Evolutionary conservation across 2,329 filamentous ascomycete genomes (phyloP), one percentile per base, ranked within the genome.

Genomic region (Apiospora aurea): DNA sequence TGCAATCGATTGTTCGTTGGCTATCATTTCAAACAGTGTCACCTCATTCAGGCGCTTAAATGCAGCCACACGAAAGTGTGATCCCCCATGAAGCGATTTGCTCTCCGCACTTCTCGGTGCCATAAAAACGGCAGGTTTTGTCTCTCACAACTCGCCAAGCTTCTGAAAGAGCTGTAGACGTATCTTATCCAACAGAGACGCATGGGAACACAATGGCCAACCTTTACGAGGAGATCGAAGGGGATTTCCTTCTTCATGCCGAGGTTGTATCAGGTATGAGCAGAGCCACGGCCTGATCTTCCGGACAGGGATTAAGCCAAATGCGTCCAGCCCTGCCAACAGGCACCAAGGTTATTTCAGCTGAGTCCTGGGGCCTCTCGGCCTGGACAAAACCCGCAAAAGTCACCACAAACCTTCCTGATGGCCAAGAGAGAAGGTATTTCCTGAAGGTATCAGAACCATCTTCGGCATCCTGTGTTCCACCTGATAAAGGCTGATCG

Each of bases 371-470:
- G 70, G 75, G 77, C 18, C 72, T 67, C 24, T 79, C 78, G 44
- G 72, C 75, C 24, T 79, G 78, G 78, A 74, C 77, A 4, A 74
- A 71, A 34, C 78, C 78, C 13, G 76, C 74, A 14, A 74, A 74
- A 29, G 43, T 80, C 26, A 75, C 75, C 29, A 76, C 72, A 14
- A 49, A 72, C 53, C 57, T 75, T 24, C 61, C 70, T 4, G 70
- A 75, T 61, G 76, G 76, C 14, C 74, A 44, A 2, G 57, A 46
- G 16, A 75, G 75, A 51, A 69, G 57, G 64, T 79, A 76, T 61
- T 79, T 79, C 61, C 57, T 78, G 4, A 80, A 79, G 71, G 74
- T 69, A 74, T 78, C 73, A 74, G 78, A 41, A 74, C 80, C 72
- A 78, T 79, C 8, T 78, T 80, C 68, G 66, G 73, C 44, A 76